Base-by-base conservation (phyloP, 1,139 yeast genomes). In the Blastobotrys ciferrii region DNA sequence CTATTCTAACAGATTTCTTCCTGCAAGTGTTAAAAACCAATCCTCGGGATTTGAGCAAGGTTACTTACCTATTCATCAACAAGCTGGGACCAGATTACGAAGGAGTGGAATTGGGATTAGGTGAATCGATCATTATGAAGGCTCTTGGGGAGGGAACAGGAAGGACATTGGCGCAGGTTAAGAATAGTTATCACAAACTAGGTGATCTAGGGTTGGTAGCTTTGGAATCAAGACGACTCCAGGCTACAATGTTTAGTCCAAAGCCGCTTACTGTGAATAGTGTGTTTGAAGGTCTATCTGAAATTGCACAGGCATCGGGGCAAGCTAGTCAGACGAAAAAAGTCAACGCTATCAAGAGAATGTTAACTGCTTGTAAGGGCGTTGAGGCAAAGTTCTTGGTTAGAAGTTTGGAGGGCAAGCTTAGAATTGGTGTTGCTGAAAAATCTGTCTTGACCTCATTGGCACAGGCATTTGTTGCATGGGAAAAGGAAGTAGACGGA, bases 181-280 rank as follows among this genome's bases (percentile, higher is more conserved):
- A 82, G 64, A 72, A 75, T 33, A 95, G 88, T 51, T 87, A 84
- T 61, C 82, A 81, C 49, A 81, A 84, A 53, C 77, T 77, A 13
- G 99, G 99, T 31, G 99, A 92, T 68, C 74, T 92, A 55, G 99
- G 99, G 0, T 71, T 78, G 23, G 94, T 92, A 49, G 98, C 99
- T 0, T 81, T 83, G 55, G 80, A 81, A 53, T 87, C 96, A 0
- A 75, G 96, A 58, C 76, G 84, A 15, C 87, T 82, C 32, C 98
- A 92, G 62, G 84, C 95, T 1, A 81, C 96, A 1, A 89, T 92
- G 97, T 88, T 91, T 67, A 87, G 87, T 58, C 97, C 98, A 0
- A 80, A 84, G 55, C 82, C 95, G 1, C 71, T 92, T 57, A 85
- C 85, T 13, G 80, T 87, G 2, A 77, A 79, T 38, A 71, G 73